phyloP scores from a whole-genome alignment of 257 asterid genomes.

The Fraxinus cuspidata region DNA sequence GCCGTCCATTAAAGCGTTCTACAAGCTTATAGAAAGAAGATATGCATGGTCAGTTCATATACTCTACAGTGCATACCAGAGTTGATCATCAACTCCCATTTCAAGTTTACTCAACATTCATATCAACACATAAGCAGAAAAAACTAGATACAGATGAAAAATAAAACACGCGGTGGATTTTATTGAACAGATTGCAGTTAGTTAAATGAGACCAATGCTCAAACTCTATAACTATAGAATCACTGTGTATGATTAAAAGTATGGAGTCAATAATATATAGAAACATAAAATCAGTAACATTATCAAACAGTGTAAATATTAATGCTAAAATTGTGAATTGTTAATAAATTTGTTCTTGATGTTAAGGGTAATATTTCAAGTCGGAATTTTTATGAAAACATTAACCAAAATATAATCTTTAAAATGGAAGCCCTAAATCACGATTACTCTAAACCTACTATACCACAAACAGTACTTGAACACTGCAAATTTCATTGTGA shows the following conservation, averaged over 20 bases:
- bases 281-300: too few relatives aligned
- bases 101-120: conserved; percentile 9
- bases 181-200: too few relatives aligned
- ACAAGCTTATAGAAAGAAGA: conserved; percentile 54
- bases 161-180: not conserved
- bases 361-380: not conserved
- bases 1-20: conserved; percentile 75
- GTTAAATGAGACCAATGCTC: not conserved
- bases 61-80: not conserved
- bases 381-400: not conserved
- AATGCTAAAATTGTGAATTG: too few relatives aligned
- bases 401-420: not conserved
- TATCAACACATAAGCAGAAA: conserved; percentile 1
- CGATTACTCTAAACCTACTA: not conserved
- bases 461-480: not conserved
- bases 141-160: not conserved
- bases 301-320: too few relatives aligned
- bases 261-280: too few relatives aligned
- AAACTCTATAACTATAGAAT: not conserved
- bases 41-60: conserved; percentile 3
- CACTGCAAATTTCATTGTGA: too few relatives aligned
- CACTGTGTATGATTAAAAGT: not conserved
- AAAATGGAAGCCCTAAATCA: not conserved
- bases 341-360: too few relatives aligned
- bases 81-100: conserved; percentile 7